Evolutionary conservation across 1,139 yeast species (phyloP).

Genomic region (Debaryomycetaceae sp.): DNA sequence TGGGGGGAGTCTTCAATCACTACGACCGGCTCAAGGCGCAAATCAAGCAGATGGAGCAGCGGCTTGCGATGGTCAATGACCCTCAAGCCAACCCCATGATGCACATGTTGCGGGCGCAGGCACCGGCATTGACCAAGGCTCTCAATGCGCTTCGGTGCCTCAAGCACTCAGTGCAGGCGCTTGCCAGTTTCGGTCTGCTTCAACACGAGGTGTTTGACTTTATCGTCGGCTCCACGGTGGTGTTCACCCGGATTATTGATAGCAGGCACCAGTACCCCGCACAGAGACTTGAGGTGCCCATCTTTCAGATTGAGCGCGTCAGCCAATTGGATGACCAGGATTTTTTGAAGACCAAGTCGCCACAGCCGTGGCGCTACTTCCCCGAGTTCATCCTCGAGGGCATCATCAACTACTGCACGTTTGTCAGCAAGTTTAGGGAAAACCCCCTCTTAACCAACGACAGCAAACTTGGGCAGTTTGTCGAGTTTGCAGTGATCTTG

Average conservation of each 20-base stretch:
- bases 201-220: slow-evolving; percentile 73
- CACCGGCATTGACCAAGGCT: slow-evolving; percentile 43
- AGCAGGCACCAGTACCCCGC: slow-evolving; percentile 54
- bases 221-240: slow-evolving; percentile 69
- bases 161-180: slow-evolving; percentile 54
- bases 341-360: slow-evolving; percentile 58
- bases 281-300: slow-evolving; percentile 54
- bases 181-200: slow-evolving; percentile 50
- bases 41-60: slow-evolving; percentile 49
- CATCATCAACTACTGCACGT: slow-evolving; percentile 68
- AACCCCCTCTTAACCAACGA: slow-evolving; percentile 57
- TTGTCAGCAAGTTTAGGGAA: slow-evolving; percentile 53
- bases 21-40: slow-evolving; percentile 52
- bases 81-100: slow-evolving; percentile 23
- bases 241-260: slow-evolving; percentile 67
- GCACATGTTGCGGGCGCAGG: slow-evolving; percentile 30
- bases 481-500: slow-evolving; percentile 69
- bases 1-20: slow-evolving; percentile 69
- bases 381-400: slow-evolving; percentile 91
- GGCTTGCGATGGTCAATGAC: slow-evolving; percentile 44
- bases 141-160: slow-evolving; percentile 37
- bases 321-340: slow-evolving; percentile 65
- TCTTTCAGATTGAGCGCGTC: slow-evolving; percentile 47
- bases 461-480: slow-evolving; percentile 51
- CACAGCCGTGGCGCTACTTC: slow-evolving; percentile 72